These are phyloP conservation scores for Byssochlamys sp. DNA, from an alignment of 2,329 filamentous ascomycete genomes.

Conservation along the genomic window DNA sequence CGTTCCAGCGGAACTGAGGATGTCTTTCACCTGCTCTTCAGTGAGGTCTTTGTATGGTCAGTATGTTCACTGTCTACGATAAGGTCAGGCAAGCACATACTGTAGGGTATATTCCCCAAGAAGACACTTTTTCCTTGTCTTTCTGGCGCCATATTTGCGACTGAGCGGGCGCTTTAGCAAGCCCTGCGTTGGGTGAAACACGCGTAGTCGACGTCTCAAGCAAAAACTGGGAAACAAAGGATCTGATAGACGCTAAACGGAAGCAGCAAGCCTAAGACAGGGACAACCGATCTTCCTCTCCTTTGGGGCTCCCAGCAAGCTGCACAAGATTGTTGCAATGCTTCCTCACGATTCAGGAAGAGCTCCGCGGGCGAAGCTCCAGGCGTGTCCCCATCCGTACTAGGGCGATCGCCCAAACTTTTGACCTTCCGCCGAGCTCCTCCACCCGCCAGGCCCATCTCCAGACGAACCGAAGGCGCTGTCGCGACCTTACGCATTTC, in stretches of 20 bases:
- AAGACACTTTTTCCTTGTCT: constrained; percentile 38
- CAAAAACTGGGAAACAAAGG: not conserved
- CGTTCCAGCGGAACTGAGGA: constrained; percentile 80
- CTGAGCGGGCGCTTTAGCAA: not conserved
- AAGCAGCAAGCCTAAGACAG: not conserved
- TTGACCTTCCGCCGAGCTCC: constrained; percentile 9
- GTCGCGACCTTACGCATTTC: constrained; percentile 10
- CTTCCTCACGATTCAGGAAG: not conserved
- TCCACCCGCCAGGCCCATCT: constrained; percentile 3
- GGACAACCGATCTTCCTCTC: not conserved
- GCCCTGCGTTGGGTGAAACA: not conserved
- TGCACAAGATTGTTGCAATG: not conserved
- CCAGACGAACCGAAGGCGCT: constrained; percentile 1
- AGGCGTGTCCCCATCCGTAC: constrained; percentile 2
- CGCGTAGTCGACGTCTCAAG: not conserved
- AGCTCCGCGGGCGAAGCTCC: not conserved
- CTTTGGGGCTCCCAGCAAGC: not conserved
- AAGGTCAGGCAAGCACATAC: constrained; percentile 67
- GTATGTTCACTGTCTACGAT: constrained; percentile 1
- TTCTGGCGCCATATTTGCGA: constrained; percentile 34
- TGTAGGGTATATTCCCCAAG: constrained; percentile 53
- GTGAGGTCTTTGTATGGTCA: constrained; percentile 60
- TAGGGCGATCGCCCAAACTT: constrained; percentile 16
- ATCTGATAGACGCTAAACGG: not conserved
- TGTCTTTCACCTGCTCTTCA: constrained; percentile 90